phyloP scores from a whole-genome alignment of 1,139 yeast genomes.

The Casaregolazyma lundiana region DNA sequence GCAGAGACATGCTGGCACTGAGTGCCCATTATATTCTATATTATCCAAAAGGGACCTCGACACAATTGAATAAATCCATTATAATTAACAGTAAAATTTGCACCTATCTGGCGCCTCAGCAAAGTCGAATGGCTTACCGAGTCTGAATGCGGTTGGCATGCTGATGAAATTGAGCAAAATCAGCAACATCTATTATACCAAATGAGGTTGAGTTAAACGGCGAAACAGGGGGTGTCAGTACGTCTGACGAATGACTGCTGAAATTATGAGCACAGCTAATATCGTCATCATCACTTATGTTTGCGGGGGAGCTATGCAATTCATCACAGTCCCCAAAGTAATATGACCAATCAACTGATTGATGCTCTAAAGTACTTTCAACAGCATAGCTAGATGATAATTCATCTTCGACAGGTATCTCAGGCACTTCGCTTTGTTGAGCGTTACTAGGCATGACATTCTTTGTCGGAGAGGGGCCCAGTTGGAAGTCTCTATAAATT shows the following conservation, averaged over 20 bases:
- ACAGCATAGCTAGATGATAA: neutral
- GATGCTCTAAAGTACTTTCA: neutral
- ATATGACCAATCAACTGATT: constrained; percentile 8
- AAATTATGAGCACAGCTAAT: neutral
- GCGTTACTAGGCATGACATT: neutral
- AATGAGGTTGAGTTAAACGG: neutral
- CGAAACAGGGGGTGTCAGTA: constrained; percentile 6
- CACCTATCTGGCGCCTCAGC: no score
- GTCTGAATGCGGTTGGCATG: neutral
- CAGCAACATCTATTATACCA: constrained; percentile 4
- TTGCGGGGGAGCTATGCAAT: neutral
- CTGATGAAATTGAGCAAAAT: constrained; percentile 2
- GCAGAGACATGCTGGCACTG: neutral
- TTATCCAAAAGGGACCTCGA: no score
- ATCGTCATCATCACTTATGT: neutral
- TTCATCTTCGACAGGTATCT: neutral
- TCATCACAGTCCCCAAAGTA: constrained; percentile 8
- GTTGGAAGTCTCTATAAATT: no score
- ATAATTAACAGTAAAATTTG: no score
- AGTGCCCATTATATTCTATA: no score
- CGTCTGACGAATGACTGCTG: neutral
- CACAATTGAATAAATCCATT: no score
- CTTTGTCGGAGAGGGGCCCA: no score
- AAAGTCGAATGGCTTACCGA: neutral
- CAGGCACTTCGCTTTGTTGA: neutral